Conservation (phyloP, 1,284 basidiomycete genomes). For the Ganoderma boninense region DNA sequence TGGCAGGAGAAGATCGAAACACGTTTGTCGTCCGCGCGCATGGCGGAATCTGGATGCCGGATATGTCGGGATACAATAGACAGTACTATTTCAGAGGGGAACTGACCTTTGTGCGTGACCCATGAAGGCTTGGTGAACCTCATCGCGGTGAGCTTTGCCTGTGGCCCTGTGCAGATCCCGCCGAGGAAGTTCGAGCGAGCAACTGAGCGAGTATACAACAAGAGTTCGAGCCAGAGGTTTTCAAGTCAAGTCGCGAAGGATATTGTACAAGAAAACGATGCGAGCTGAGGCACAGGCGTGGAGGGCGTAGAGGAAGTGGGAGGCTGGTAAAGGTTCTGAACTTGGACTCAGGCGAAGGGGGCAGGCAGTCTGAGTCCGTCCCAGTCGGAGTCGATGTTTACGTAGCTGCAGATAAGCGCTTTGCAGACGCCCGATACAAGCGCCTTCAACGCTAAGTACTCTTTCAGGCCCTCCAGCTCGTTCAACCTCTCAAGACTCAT, state of each 20-base stretch:
- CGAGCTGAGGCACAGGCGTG: background rate
- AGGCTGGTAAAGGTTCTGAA: background rate
- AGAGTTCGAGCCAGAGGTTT: background rate
- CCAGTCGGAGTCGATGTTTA: background rate
- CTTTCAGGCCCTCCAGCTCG: background rate
- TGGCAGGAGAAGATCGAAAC: conserved; percentile 92
- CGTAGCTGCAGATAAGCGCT: background rate
- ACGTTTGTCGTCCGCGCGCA: conserved; percentile 59
- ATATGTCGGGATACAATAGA: background rate
- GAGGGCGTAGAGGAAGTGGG: background rate
- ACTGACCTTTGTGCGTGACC: conserved; percentile 72
- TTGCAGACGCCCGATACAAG: background rate
- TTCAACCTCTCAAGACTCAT: background rate
- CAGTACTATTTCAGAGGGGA: background rate
- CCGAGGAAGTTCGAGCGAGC: background rate
- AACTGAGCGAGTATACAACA: background rate
- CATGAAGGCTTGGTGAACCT: conserved; percentile 81
- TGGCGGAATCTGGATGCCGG: conserved; percentile 33
- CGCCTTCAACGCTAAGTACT: conserved; percentile 48
- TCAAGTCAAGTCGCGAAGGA: background rate
- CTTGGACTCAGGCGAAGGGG: background rate
- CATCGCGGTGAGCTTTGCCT: conserved; percentile 48
- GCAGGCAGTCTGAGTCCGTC: background rate
- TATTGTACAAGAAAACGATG: background rate
- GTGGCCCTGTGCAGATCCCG: background rate